A percentile compares a stretch with the other conserved stretches of the same genome.
Conservation (phyloP, 1,284 basidiomycete species). For the Leccinum discolor region DNA sequence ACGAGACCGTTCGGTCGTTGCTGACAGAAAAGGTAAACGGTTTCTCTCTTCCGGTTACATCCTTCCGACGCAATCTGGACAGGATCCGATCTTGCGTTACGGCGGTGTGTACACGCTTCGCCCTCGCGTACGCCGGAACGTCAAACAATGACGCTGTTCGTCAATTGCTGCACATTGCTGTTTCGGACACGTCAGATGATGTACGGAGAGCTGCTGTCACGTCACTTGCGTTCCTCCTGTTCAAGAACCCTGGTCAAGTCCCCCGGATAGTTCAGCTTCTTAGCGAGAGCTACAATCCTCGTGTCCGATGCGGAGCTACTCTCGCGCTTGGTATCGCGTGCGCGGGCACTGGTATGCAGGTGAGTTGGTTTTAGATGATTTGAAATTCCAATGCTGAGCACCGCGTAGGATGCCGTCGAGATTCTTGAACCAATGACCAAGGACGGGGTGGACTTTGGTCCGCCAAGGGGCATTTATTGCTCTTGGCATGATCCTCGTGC, state of each 20-base stretch:
- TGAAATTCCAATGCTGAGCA: slow-evolving; percentile 2
- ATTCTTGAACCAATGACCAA: slow-evolving; percentile 97
- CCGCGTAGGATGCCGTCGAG: slow-evolving; percentile 81
- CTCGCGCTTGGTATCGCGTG: slow-evolving; percentile 94
- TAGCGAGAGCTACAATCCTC: slow-evolving; percentile 98
- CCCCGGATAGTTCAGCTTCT: slow-evolving; percentile 94
- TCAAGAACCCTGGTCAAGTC: slow-evolving; percentile 93
- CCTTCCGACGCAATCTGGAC: slow-evolving; percentile 11
- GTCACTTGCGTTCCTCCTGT: slow-evolving; percentile 91
- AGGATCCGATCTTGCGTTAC: slow-evolving; percentile 96
- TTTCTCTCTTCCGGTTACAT: slow-evolving; percentile 2
- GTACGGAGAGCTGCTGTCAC: slow-evolving; percentile 95
- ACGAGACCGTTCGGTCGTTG: slow-evolving; percentile 74
- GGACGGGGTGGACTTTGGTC: slow-evolving; percentile 96
- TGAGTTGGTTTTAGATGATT: slow-evolving; percentile 28
- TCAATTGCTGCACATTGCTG: slow-evolving; percentile 89
- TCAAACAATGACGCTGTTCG: slow-evolving; percentile 92
- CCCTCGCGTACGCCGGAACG: slow-evolving; percentile 93
- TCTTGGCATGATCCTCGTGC: slow-evolving; percentile 93
- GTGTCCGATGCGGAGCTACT: slow-evolving; percentile 94
- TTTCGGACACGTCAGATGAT: slow-evolving; percentile 96
- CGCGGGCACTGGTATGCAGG: slow-evolving; percentile 93
- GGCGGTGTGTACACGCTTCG: slow-evolving; percentile 96
- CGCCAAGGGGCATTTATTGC: slow-evolving; percentile 96
- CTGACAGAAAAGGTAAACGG: slow-evolving; percentile 80